These are phyloP conservation scores for Bipolaris oryzae DNA, from an alignment of 2,329 filamentous ascomycete species.

Conservation along the genomic window DNA sequence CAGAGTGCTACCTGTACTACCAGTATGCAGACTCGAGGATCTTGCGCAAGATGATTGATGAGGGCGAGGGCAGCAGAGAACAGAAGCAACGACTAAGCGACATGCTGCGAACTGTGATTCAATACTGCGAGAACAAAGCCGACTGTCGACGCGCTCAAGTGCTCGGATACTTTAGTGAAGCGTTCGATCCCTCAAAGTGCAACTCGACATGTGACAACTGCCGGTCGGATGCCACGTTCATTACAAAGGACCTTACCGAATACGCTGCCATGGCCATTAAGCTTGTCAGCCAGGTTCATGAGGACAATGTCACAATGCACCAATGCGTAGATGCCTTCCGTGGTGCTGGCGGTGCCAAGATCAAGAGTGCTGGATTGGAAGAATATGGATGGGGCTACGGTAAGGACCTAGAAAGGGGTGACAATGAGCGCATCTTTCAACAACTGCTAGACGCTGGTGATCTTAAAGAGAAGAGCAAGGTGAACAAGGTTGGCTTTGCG, in stretches of 20 bases:
- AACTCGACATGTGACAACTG: conserved; percentile 87
- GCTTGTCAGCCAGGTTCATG: conserved; percentile 66
- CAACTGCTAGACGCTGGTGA: conserved; percentile 75
- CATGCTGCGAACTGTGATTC: conserved; percentile 84
- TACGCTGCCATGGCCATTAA: conserved; percentile 73
- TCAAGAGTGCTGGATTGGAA: conserved; percentile 59
- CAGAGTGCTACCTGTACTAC: conserved; percentile 90
- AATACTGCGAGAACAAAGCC: conserved; percentile 86
- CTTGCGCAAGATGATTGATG: conserved; percentile 79
- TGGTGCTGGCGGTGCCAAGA: conserved; percentile 68
- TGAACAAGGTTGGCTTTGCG: conserved; percentile 70
- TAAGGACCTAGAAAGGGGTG: conserved; percentile 71
- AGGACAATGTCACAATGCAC: conserved; percentile 65
- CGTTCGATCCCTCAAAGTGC: conserved; percentile 75
- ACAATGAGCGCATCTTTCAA: conserved; percentile 84
- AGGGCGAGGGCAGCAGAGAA: conserved; percentile 74
- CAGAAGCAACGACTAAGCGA: conserved; percentile 83
- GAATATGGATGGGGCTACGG: conserved; percentile 68
- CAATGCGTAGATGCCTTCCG: conserved; percentile 86
- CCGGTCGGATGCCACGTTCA: conserved; percentile 71
- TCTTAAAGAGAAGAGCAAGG: conserved; percentile 71
- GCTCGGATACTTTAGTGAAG: conserved; percentile 91
- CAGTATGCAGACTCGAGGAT: conserved; percentile 76
- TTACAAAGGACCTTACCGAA: conserved; percentile 76
- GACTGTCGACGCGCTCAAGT: conserved; percentile 90